phyloP scores from a whole-genome alignment of 306 rosid species.

The Crotalaria pallida region DNA sequence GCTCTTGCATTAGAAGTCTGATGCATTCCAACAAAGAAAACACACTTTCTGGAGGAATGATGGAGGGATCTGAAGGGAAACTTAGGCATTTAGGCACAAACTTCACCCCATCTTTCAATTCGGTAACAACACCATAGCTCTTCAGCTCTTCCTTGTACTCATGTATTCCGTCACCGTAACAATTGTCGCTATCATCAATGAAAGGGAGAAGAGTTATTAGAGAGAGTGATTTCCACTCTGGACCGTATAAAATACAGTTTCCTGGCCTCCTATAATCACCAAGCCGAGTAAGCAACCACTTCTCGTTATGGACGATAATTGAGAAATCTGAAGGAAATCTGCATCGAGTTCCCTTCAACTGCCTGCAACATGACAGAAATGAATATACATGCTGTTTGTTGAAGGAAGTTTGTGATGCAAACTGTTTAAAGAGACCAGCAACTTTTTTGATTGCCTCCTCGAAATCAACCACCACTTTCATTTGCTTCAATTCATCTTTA shows the following conservation, averaged over 20 bases:
- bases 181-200: constrained; percentile 45
- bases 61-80: constrained; percentile 35
- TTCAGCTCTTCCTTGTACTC: constrained; percentile 51
- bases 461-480: constrained; percentile 55
- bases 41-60: constrained; percentile 34
- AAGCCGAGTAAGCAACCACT: constrained; percentile 57
- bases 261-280: constrained; percentile 42
- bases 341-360: constrained; percentile 12
- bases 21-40: constrained; percentile 55
- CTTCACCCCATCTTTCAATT: constrained; percentile 42
- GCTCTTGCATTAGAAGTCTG: constrained; percentile 2
- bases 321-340: constrained; percentile 29
- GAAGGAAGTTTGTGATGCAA: constrained; percentile 27
- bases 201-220: constrained; percentile 62
- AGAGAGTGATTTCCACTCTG: constrained; percentile 57
- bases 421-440: constrained; percentile 31
- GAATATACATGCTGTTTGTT: constrained; percentile 32
- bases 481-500: constrained; percentile 31
- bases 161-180: constrained; percentile 40
- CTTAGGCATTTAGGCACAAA: constrained; percentile 34
- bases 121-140: constrained; percentile 45
- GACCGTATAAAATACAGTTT: constrained; percentile 54
- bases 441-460: constrained; percentile 37
- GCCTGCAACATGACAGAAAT: constrained; percentile 47
- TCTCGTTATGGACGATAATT: neutral